Evolutionary conservation across 805 yeast species (phyloP), one percentile per base, ranked within the genome.

Genomic region (Torulaspora delbrueckii): DNA sequence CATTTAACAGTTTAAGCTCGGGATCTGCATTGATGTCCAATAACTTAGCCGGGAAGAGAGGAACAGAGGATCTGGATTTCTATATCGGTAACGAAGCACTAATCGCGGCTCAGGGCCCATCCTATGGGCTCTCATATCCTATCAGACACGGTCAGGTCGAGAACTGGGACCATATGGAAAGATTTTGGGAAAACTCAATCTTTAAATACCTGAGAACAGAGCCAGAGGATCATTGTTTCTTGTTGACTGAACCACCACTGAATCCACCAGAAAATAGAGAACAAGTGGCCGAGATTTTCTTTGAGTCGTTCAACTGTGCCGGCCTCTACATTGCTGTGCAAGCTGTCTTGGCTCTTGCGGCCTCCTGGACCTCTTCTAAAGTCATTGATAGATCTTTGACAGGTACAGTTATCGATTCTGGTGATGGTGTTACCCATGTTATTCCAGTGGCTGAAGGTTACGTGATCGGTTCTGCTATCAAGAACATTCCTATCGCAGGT

Each of bases 191-290:
- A 63, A 86, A 86, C 60, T 87, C 96, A 38, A 90, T 93, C 61
- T 93, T 93, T 74, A 91, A 93, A 71, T 93, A 93, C 66, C 77
- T 93, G 57, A 81, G 96, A 67, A 88, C 98, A 66, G 99, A 93
- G 70, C 99, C 99, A 12, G 99, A 93, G 67, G 99, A 93, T 69
- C 99, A 93, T 63, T 89, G 87, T 64, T 93, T 93, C 69, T 72
- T 93, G 46, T 71, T 93, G 47, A 93, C 99, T 42, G 99, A 93
- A 71, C 99, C 99, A 8, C 99, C 99, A 18, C 78, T 93, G 55
- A 93, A 93, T 63, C 97, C 99, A n/a, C 99, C 99, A 5, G 99
- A 93, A 72, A 93, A 93, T 69, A 86, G 99, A 72, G 99, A 93
- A 67, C 88, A 87, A 66, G 89, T 96, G 1, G 99, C 99, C 9